phyloP scores from a whole-genome alignment of 371 early-diverging fungal genomes.

The Syncephalastrum sp. region DNA sequence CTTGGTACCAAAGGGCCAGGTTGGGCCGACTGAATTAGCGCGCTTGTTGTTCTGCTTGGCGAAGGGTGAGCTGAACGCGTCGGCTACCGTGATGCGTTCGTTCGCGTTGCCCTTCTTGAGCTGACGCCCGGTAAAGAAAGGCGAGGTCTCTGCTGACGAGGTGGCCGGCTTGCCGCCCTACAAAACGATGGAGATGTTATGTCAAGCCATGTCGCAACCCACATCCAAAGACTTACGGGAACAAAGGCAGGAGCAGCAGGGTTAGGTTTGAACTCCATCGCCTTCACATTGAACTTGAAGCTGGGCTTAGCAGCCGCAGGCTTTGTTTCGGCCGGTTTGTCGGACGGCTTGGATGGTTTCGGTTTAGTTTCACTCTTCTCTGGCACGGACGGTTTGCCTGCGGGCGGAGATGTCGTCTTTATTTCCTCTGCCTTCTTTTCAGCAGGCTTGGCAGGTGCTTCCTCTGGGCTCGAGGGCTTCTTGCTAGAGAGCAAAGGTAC shows the following conservation, averaged over 20 bases:
- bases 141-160: conserved; percentile 18
- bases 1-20: conserved; percentile 51
- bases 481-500: conserved; percentile 66
- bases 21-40: conserved; percentile 46
- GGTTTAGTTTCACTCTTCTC: not conserved
- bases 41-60: conserved; percentile 21
- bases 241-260: conserved; percentile 76
- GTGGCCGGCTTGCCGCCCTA: conserved; percentile 11
- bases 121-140: conserved; percentile 33
- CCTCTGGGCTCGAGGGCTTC: conserved; percentile 15
- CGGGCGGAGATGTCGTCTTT: not conserved
- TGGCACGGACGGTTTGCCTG: not conserved
- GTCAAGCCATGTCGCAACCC: not conserved
- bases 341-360: conserved; percentile 1
- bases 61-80: conserved; percentile 36
- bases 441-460: conserved; percentile 10
- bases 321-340: conserved; percentile 4
- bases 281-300: conserved; percentile 86
- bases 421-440: conserved; percentile 2
- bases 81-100: conserved; percentile 16
- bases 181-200: not conserved
- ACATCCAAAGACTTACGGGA: conserved; percentile 44
- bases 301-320: conserved; percentile 16
- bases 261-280: conserved; percentile 87
- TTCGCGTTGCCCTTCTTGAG: conserved; percentile 17